A percentile compares a stretch with the other conserved stretches of the same genome.
Evolutionary conservation across 306 rosid genomes (phyloP).

Genomic region (Malus domestica): ASM211411v1 NC_041796.1:5019501-5020000

Average conservation of each 20-base stretch:
- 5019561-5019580: not conserved
- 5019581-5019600: not conserved
- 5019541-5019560: slow-evolving; percentile 91
- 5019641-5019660: not conserved
- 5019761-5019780: not conserved
- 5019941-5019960: slow-evolving; percentile 26
- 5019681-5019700: not conserved
- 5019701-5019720: too few species aligned
- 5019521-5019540: slow-evolving; percentile 72
- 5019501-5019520: slow-evolving; percentile 68
- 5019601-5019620: not conserved
- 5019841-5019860: slow-evolving; percentile 83
- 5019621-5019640: not conserved
- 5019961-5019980: slow-evolving; percentile 55
- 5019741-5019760: not conserved
- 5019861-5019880: slow-evolving; percentile 53
- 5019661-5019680: not conserved
- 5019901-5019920: slow-evolving; percentile 43
- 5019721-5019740: too few species aligned
- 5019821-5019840: slow-evolving; percentile 32
- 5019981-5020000: slow-evolving; percentile 60
- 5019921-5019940: slow-evolving; percentile 28
- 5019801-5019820: not conserved
- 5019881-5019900: slow-evolving; percentile 14
- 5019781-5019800: not conserved